phyloP scores from a whole-genome alignment of 148 eudicot genomes.

The Persicaria tinctoria region DNA sequence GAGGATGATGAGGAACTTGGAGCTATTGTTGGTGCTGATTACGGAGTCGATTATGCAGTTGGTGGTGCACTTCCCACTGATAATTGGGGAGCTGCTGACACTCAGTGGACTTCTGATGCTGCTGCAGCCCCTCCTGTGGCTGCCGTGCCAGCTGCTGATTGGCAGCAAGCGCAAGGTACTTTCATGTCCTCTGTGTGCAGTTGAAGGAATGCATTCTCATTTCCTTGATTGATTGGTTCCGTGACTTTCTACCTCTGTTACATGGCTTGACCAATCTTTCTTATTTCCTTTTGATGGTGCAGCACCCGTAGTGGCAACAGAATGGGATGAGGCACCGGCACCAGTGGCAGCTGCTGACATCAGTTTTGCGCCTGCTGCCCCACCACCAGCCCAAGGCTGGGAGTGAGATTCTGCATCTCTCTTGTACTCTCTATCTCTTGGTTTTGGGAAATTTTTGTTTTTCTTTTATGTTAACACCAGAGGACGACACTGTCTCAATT shows the following conservation, averaged over 20 bases:
- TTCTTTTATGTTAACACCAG: neutral
- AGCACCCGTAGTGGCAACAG: neutral
- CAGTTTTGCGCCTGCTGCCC: neutral
- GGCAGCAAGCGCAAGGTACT: slow-evolving; percentile 26
- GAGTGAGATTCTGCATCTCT: neutral
- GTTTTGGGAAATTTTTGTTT: neutral
- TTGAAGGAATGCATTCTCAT: neutral
- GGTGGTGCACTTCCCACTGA: slow-evolving; percentile 22
- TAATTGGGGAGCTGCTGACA: slow-evolving; percentile 17
- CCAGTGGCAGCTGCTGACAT: neutral
- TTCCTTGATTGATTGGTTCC: slow-evolving; percentile 9
- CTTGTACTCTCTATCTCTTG: no score
- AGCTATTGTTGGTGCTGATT: slow-evolving; percentile 26
- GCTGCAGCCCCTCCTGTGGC: slow-evolving; percentile 12
- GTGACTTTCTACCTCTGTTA: no score
- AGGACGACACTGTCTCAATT: neutral
- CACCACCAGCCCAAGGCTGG: neutral
- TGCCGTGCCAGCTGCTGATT: slow-evolving; percentile 16
- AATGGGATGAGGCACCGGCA: neutral
- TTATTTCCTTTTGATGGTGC: neutral
- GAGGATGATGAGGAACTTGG: slow-evolving; percentile 39
- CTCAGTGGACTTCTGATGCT: slow-evolving; percentile 17
- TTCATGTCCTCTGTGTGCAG: neutral
- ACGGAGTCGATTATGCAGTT: slow-evolving; percentile 22
- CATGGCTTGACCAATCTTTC: slow-evolving; percentile 19